Evolutionary conservation across 805 yeast genomes (phyloP).

Genomic region (Ogataea wickerhamii): DNA sequence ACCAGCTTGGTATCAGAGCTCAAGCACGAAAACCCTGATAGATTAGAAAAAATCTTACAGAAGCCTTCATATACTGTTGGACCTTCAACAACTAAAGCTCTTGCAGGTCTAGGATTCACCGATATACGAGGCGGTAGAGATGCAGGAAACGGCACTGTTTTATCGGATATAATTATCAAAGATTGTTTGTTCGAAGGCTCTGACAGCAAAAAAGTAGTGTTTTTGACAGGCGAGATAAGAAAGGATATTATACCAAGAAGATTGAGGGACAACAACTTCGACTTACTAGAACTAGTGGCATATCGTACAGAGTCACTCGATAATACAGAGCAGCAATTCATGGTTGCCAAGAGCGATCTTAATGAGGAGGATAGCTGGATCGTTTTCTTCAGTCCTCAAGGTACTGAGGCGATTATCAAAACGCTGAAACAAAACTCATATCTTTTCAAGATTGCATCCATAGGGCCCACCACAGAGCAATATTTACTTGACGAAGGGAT

Average conservation of each 20-base stretch:
- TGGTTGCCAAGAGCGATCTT: conserved; percentile 28
- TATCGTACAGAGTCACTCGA: conserved; percentile 59
- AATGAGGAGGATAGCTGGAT: conserved; percentile 51
- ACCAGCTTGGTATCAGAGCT: conserved; percentile 39
- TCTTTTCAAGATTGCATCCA: conserved; percentile 60
- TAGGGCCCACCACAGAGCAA: conserved; percentile 87
- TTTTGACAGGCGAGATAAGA: conserved; percentile 83
- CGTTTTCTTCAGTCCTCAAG: conserved; percentile 89
- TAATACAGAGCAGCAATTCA: conserved; percentile 37
- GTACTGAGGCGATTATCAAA: conserved; percentile 61
- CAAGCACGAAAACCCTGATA: conserved; percentile 9
- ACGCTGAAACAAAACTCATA: conserved; percentile 23
- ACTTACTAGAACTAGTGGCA: conserved; percentile 57
- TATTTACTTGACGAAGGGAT: conserved; percentile 54
- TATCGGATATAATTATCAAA: conserved; percentile 59
- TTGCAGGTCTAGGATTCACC: conserved; percentile 59
- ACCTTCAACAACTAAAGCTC: conserved; percentile 71
- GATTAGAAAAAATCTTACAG: conserved; percentile 31
- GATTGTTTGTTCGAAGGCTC: conserved; percentile 26
- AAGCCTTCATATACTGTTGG: conserved; percentile 84
- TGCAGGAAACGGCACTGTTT: conserved; percentile 76
- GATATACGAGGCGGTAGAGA: conserved; percentile 66
- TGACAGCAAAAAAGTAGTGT: conserved; percentile 42
- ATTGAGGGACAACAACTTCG: conserved; percentile 40
- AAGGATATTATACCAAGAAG: conserved; percentile 75